phyloP scores from a whole-genome alignment of 768 basidiomycete species.

The Suillus hirtellus region DNA sequence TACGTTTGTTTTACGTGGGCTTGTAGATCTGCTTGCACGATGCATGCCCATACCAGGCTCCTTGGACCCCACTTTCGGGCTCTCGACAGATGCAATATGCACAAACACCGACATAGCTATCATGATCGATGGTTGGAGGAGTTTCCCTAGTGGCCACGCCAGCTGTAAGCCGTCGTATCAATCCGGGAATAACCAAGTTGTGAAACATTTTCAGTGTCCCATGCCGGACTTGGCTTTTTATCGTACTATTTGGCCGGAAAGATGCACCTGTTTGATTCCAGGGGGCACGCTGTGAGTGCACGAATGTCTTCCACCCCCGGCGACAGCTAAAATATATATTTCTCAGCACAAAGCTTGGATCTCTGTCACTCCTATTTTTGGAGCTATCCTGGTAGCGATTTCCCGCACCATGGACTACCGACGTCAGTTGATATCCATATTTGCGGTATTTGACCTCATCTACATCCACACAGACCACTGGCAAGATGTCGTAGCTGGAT shows the following conservation, averaged over 20 bases:
- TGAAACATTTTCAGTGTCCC: conserved; percentile 61
- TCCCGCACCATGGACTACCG: conserved; percentile 92
- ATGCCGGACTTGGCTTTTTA: conserved; percentile 90
- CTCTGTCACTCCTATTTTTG: conserved; percentile 71
- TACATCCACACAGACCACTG: conserved; percentile 66
- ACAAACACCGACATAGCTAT: conserved; percentile 61
- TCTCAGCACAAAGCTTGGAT: conserved; percentile 80
- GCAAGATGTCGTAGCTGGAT: conserved; percentile 86
- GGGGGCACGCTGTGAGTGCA: conserved; percentile 64
- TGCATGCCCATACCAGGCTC: conserved; percentile 71
- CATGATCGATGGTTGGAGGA: conserved; percentile 83
- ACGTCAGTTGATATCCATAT: conserved; percentile 46
- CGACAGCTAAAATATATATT: conserved; percentile 8
- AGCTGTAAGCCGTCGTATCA: conserved; percentile 53
- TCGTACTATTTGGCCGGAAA: conserved; percentile 90
- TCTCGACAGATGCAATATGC: conserved; percentile 78
- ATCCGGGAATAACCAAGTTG: background rate
- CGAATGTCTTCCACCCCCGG: conserved; percentile 7
- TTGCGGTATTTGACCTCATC: conserved; percentile 8
- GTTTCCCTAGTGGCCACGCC: conserved; percentile 91
- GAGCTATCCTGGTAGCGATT: conserved; percentile 76
- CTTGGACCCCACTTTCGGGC: conserved; percentile 66
- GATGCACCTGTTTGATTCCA: conserved; percentile 82
- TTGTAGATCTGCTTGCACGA: conserved; percentile 32
- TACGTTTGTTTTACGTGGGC: background rate